phyloP scores from a whole-genome alignment of 805 yeast species.

The Starmerella apis region DNA sequence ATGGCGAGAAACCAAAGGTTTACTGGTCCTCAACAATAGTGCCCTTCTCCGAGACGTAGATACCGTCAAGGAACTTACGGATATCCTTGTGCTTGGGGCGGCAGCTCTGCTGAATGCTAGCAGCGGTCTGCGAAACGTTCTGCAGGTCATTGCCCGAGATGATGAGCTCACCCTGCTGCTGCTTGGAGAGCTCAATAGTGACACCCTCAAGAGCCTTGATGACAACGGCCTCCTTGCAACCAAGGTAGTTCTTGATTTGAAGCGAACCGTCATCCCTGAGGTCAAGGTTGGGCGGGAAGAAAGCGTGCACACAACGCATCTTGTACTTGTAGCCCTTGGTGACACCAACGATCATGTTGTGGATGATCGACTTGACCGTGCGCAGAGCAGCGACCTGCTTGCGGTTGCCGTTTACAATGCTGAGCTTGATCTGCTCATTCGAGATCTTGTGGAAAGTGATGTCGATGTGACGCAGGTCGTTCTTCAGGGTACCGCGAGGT shows the following conservation, averaged over 20 bases:
- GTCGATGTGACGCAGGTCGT: slow-evolving; percentile 88
- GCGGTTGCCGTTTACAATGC: slow-evolving; percentile 98
- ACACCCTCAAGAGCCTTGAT: slow-evolving; percentile 86
- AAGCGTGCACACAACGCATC: slow-evolving; percentile 99
- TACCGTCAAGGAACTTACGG: slow-evolving; percentile 99
- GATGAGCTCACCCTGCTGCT: slow-evolving; percentile 89
- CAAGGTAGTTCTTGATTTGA: slow-evolving; percentile 99
- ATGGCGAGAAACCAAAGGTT: background rate
- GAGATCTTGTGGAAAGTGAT: slow-evolving; percentile 76
- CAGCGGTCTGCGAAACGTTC: slow-evolving; percentile 96
- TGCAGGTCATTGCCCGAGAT: slow-evolving; percentile 93
- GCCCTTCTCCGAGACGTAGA: slow-evolving; percentile 95
- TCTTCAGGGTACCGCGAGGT: slow-evolving; percentile 91
- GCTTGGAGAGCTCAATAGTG: slow-evolving; percentile 63
- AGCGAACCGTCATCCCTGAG: slow-evolving; percentile 64
- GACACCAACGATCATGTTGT: slow-evolving; percentile 96
- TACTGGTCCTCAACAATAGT: slow-evolving; percentile 56
- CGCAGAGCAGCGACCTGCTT: slow-evolving; percentile 99
- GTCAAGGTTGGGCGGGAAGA: slow-evolving; percentile 99
- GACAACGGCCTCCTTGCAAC: slow-evolving; percentile 94
- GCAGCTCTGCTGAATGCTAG: slow-evolving; percentile 96
- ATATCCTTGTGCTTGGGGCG: slow-evolving; percentile 99
- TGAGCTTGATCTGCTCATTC: slow-evolving; percentile 66
- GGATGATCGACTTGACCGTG: slow-evolving; percentile 90
- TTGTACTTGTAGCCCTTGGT: slow-evolving; percentile 98